Evolutionary conservation across 305 asterid species (phyloP).

Genomic region (Fraxinus platypoda): DNA sequence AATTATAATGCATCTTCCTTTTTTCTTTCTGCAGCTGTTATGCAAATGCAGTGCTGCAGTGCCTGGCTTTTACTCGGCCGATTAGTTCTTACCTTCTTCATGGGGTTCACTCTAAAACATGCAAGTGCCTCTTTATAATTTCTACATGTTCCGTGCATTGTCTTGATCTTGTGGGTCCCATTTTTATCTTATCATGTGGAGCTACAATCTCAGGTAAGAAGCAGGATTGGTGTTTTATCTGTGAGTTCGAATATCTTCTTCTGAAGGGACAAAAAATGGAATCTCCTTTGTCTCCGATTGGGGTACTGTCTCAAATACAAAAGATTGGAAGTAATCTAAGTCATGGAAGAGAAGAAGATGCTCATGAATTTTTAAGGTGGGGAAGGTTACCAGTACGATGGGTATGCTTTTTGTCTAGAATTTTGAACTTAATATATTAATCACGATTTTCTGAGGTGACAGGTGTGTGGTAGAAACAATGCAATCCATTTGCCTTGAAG

Average conservation of each 20-base stretch:
- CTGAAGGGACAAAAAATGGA: conserved; percentile 37
- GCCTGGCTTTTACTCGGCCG: conserved; percentile 61
- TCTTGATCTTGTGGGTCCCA: conserved; percentile 5
- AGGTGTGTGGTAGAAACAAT: conserved; percentile 55
- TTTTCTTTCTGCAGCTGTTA: conserved; percentile 51
- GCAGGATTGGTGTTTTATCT: conserved; percentile 54
- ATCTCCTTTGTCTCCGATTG: conserved; percentile 49
- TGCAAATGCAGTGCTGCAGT: conserved; percentile 69
- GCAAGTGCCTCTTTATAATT: conserved; percentile 37
- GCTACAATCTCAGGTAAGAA: conserved; percentile 40
- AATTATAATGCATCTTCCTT: conserved; percentile 12
- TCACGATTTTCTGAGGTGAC: conserved; percentile 21
- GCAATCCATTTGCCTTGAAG: conserved; percentile 59
- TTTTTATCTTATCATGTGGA: conserved; percentile 5
- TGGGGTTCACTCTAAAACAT: conserved; percentile 51
- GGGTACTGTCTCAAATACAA: conserved; percentile 51
- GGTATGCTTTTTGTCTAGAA: background rate
- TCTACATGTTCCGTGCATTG: background rate
- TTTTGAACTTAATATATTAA: conserved; percentile 11
- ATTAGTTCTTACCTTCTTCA: conserved; percentile 52
- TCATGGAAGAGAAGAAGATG: conserved; percentile 62
- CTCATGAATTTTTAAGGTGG: conserved; percentile 61
- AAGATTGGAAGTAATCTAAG: conserved; percentile 43
- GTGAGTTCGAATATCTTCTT: conserved; percentile 51
- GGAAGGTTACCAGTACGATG: background rate